These are phyloP conservation scores for Guadua angustifolia DNA, from an alignment of 176 grass and related monocot species.

Conservation along the genomic window DNA sequence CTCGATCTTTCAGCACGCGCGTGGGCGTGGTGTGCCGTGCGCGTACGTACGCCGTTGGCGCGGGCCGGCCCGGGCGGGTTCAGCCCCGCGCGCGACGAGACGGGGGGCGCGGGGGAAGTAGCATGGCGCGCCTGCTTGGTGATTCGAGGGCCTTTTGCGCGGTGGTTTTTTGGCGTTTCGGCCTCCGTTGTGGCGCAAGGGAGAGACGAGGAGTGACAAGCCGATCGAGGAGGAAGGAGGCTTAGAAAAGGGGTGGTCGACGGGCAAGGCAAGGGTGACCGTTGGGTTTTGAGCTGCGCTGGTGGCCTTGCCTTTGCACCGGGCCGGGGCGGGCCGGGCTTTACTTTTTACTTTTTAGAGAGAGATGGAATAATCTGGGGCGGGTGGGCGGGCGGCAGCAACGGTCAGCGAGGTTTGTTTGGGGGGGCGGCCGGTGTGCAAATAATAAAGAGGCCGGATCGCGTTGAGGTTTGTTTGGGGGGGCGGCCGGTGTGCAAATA, in stretches of 20 bases:
- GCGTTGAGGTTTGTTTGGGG: too few species aligned
- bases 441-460: conserved; percentile 40
- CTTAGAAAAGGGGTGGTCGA: too few species aligned
- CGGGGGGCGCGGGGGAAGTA: neutral
- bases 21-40: too few species aligned
- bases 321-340: too few species aligned
- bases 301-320: neutral
- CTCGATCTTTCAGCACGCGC: neutral
- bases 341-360: conserved; percentile 1
- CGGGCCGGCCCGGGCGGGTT: conserved; percentile 16
- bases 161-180: conserved; percentile 14
- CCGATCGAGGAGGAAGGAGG: too few species aligned
- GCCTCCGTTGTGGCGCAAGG: conserved; percentile 19
- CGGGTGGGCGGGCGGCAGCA: neutral
- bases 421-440: too few species aligned
- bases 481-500: conserved; percentile 37
- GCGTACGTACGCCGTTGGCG: neutral
- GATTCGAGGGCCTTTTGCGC: neutral
- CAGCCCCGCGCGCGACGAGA: conserved; percentile 1
- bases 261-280: conserved; percentile 40
- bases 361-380: neutral
- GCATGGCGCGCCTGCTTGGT: neutral
- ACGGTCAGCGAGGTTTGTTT: conserved; percentile 39
- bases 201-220: neutral
- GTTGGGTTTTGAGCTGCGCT: conserved; percentile 41